A percentile compares a stretch with the other conserved stretches of the same genome.
Conservation (phyloP, 2,329 filamentous ascomycete genomes). For the Colletotrichum tanaceti region DNA sequence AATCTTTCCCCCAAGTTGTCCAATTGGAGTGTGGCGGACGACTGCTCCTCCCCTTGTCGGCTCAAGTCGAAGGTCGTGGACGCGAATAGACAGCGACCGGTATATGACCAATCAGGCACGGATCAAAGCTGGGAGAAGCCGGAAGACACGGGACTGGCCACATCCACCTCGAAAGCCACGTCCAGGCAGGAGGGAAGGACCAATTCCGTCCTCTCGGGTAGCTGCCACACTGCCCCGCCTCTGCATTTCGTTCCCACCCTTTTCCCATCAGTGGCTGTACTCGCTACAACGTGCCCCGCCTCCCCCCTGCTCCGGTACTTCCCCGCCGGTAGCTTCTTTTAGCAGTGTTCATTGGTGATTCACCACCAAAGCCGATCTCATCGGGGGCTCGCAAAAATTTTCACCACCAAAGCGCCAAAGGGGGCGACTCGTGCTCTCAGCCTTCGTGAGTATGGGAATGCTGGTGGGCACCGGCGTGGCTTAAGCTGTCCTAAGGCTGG, state of each 20-base stretch:
- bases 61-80: constrained; percentile 34
- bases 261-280: constrained; percentile 2
- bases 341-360: constrained; percentile 34
- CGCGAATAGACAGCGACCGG: constrained; percentile 19
- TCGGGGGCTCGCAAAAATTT: constrained; percentile 32
- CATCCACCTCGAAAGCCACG: constrained; percentile 9
- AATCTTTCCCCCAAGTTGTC: constrained; percentile 4
- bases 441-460: too few relatives aligned
- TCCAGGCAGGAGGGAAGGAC: constrained; percentile 11
- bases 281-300: constrained; percentile 8
- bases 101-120: constrained; percentile 17
- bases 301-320: constrained; percentile 21
- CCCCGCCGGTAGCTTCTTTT: constrained; percentile 30
- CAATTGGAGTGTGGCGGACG: neutral
- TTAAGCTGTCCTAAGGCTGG: neutral
- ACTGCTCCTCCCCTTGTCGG: constrained; percentile 7
- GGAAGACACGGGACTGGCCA: constrained; percentile 31
- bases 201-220: constrained; percentile 37
- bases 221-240: constrained; percentile 26
- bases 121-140: constrained; percentile 32
- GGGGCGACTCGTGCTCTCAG: neutral
- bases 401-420: constrained; percentile 18
- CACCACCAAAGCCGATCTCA: constrained; percentile 5
- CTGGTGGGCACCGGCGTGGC: neutral
- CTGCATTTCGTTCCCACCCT: constrained; percentile 8